Evolutionary conservation across 805 yeast species (phyloP).

Genomic region (Metschnikowia rubicola): DNA sequence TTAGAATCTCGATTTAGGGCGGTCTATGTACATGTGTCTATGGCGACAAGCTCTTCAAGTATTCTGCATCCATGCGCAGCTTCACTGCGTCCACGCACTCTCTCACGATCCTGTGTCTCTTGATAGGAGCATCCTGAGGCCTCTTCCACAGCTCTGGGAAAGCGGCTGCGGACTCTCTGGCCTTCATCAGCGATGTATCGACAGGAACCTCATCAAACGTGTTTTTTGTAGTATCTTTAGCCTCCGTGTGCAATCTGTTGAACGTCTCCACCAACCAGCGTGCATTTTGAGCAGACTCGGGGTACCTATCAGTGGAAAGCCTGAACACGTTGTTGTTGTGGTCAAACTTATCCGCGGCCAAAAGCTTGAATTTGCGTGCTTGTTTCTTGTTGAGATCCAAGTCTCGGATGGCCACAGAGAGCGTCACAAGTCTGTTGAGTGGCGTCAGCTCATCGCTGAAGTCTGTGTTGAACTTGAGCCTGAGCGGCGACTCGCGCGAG

Average conservation of each 20-base stretch:
- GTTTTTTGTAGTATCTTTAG: conserved; percentile 61
- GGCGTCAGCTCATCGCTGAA: conserved; percentile 75
- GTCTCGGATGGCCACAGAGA: conserved; percentile 51
- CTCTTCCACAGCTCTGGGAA: conserved; percentile 80
- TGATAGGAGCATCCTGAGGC: conserved; percentile 63
- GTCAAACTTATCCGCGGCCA: conserved; percentile 78
- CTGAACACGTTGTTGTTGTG: conserved; percentile 54
- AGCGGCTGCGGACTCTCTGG: conserved; percentile 35
- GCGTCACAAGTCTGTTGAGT: conserved; percentile 60
- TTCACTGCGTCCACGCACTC: conserved; percentile 33
- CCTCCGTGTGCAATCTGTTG: conserved; percentile 55
- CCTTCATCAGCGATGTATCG: conserved; percentile 67
- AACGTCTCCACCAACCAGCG: conserved; percentile 64
- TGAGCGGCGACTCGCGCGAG: conserved; percentile 47
- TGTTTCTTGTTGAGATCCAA: conserved; percentile 51
- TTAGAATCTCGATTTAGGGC: too few relatives aligned
- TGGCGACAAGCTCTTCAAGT: conserved; percentile 20
- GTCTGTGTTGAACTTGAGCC: conserved; percentile 63
- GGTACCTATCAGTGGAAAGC: conserved; percentile 61
- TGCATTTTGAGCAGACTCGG: conserved; percentile 84
- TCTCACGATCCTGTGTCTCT: conserved; percentile 33
- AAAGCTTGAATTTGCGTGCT: conserved; percentile 70
- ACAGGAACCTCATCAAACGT: conserved; percentile 75
- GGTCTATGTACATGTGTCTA: conserved; percentile 4
- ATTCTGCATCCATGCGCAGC: conserved; percentile 31